These are phyloP conservation scores for Dothideomycetidae sp. DNA, from an alignment of 2,329 filamentous ascomycete species.

Conservation along the genomic window DNA sequence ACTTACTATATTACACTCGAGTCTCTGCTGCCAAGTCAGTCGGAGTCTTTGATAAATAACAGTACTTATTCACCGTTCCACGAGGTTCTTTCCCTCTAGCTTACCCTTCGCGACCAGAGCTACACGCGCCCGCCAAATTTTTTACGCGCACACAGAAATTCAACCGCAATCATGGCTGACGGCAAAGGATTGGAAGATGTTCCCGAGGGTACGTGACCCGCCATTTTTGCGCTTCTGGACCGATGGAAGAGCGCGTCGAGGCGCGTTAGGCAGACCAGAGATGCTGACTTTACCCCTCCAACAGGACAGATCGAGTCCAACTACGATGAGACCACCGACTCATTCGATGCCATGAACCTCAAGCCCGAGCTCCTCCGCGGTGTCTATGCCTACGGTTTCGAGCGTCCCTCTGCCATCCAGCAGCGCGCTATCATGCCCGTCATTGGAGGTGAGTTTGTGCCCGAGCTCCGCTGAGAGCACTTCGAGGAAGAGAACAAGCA, in stretches of 20 bases:
- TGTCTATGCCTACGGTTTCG: conserved; percentile 99
- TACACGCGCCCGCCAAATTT: conserved; percentile 18
- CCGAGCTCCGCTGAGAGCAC: too few species aligned
- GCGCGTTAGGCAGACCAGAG: not conserved
- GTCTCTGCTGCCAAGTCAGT: conserved; percentile 9
- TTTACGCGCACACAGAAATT: conserved; percentile 20
- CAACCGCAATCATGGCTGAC: conserved; percentile 91
- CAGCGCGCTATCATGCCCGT: conserved; percentile 99
- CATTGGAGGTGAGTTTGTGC: conserved; percentile 76
- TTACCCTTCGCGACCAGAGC: conserved; percentile 16
- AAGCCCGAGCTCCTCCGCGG: conserved; percentile 95
- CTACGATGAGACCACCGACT: conserved; percentile 99
- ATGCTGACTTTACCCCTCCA: conserved; percentile 13
- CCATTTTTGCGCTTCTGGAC: conserved; percentile 4
- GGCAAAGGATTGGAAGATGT: conserved; percentile 98
- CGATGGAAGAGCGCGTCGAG: too few species aligned
- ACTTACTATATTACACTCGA: not conserved
- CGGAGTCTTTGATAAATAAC: conserved; percentile 5
- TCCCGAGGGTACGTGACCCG: conserved; percentile 63
- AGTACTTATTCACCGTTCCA: too few species aligned
- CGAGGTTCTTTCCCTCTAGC: conserved; percentile 5
- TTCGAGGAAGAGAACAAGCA: conserved; percentile 3
- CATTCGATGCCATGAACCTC: conserved; percentile 95
- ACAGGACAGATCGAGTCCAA: conserved; percentile 98
- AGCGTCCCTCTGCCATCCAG: conserved; percentile 98